Evolutionary conservation across 768 basidiomycete species (phyloP).

Genomic region (Pulveroboletus frians): DNA sequence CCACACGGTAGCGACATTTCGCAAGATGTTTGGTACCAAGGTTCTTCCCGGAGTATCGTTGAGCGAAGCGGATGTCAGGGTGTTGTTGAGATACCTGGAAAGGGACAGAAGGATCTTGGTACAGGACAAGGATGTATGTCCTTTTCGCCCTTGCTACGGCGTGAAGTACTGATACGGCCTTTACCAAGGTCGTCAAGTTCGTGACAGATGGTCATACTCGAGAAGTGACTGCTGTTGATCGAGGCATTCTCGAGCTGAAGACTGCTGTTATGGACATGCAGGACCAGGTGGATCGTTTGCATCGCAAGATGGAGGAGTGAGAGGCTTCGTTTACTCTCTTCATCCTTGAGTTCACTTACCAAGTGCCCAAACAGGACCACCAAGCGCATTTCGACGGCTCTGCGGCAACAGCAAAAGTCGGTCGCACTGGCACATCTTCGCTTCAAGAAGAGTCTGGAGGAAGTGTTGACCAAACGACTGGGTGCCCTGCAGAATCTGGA

Average conservation of each 20-base stretch:
- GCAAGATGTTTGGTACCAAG: slow-evolving; percentile 46
- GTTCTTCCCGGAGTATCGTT: slow-evolving; percentile 42
- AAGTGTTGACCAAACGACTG: slow-evolving; percentile 68
- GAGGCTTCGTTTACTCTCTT: slow-evolving; percentile 10
- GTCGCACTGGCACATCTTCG: slow-evolving; percentile 75
- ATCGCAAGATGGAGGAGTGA: slow-evolving; percentile 70
- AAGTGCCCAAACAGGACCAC: slow-evolving; percentile 47
- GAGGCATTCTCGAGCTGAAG: slow-evolving; percentile 77
- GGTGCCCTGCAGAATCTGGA: slow-evolving; percentile 70
- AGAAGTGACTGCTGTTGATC: slow-evolving; percentile 72
- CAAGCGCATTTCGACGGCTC: slow-evolving; percentile 55
- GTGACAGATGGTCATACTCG: slow-evolving; percentile 34
- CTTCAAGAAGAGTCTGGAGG: slow-evolving; percentile 76
- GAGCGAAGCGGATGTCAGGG: slow-evolving; percentile 57
- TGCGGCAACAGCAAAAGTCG: slow-evolving; percentile 66
- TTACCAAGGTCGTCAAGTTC: slow-evolving; percentile 75
- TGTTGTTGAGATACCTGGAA: slow-evolving; percentile 73
- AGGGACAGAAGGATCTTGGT: slow-evolving; percentile 67
- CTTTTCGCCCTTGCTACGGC: background rate
- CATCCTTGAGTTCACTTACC: background rate
- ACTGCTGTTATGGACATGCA: slow-evolving; percentile 62
- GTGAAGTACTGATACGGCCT: background rate
- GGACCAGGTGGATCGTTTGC: slow-evolving; percentile 62
- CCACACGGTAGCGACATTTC: slow-evolving; percentile 59
- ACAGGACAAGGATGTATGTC: slow-evolving; percentile 59